Evolutionary conservation across 2,329 filamentous ascomycete species (phyloP).

Genomic region (Ceratocystis destructans): DNA sequence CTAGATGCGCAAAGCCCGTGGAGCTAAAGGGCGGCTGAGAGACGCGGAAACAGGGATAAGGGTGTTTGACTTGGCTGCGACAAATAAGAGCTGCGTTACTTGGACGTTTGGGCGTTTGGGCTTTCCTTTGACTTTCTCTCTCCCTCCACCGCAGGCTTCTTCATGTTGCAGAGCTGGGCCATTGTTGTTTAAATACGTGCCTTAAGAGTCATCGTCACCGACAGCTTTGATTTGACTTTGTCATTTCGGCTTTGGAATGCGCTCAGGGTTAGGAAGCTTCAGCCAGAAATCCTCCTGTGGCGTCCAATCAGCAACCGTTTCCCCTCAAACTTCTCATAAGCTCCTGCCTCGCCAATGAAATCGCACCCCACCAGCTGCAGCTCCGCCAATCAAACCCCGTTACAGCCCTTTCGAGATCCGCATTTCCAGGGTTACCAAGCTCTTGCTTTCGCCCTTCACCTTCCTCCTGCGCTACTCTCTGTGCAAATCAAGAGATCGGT

Average conservation of each 20-base stretch:
- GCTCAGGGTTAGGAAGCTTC: background rate
- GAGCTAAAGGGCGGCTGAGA: background rate
- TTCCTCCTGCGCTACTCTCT: too few species aligned
- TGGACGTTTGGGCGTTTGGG: background rate
- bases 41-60: background rate
- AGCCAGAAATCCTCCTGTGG: background rate
- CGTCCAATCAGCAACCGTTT: background rate
- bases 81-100: background rate
- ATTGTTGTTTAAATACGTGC: too few species aligned
- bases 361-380: background rate
- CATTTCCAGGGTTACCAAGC: background rate
- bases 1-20: background rate
- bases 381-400: background rate
- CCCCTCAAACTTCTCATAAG: background rate
- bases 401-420: background rate
- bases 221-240: background rate
- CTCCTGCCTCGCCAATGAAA: background rate
- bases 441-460: background rate
- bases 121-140: background rate
- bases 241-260: background rate
- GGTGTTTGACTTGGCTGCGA: slow-evolving; percentile 4
- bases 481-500: background rate
- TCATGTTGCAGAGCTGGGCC: background rate
- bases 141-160: background rate
- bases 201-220: background rate